Evolutionary conservation across 2,329 filamentous ascomycete genomes (phyloP), one percentile per base, ranked within the genome.

Genomic region (Fonsecaea nubica): DNA sequence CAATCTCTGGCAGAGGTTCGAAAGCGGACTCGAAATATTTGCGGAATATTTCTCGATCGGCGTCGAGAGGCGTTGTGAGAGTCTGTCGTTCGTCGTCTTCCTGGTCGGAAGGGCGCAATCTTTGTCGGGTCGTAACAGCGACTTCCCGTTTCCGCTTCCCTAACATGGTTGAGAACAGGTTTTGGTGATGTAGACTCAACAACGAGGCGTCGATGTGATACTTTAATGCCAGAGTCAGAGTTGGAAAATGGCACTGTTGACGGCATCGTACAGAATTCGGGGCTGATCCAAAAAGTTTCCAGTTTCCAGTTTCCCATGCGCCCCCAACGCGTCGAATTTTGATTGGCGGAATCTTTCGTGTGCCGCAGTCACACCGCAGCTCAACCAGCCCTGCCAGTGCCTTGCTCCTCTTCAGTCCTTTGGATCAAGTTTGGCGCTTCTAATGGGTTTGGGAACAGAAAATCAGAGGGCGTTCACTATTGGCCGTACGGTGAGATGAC

Each of bases 21-120:
- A 97, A 98, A 75, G 91, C 89, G 33, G 92, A 87, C 79, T 97
- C 95, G 76, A 98, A 98, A 76, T 94, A 90, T 72, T 87, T 87
- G 65, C 89, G 88, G 74, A 99, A 92, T 65, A 93, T 85, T 63
- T 90, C 92, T 72, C 92, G 88, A 12, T 90, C 84, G 65, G 89
- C 85, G 70, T 86, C 81, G 48, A 80, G 77, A 1, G 73, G 21
- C 12, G 52, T 48, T 57, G 63, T 12, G 33, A 54, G n/a, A 25
- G 50, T 13, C n/a, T 36, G 64, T 32, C 59, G 30, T 70, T 71
- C 35, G 71, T 67, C 5, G 71, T 67, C 35, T 32, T 32, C 30
- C 6, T 4, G 2, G 71, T 65, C 33, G 72, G 63, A 42, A 74
- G 74, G 45, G 70, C 45, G 36, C 48, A 25, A 1, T 10, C 33